A percentile compares a stretch with the other conserved stretches of the same genome.
These are phyloP conservation scores for Zygotorulaspora florentina DNA, from an alignment of 805 yeast genomes.

Conservation along the genomic window DNA sequence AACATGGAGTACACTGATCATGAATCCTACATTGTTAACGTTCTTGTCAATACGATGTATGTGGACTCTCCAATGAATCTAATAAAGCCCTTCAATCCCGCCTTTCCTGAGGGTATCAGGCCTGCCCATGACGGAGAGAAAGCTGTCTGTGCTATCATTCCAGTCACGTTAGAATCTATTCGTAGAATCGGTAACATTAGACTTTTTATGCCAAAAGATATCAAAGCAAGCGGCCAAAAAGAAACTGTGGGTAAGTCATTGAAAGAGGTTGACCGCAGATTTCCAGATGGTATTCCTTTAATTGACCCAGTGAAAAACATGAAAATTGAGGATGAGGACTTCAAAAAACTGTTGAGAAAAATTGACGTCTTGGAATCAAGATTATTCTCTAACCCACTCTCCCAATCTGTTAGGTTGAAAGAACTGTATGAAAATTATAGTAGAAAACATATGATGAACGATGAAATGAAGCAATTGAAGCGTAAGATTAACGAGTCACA, in stretches of 20 bases:
- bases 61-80: conserved; percentile 80
- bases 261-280: conserved; percentile 73
- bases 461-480: conserved; percentile 54
- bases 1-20: conserved; percentile 67
- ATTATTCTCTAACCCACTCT: conserved; percentile 62
- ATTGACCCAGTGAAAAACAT: conserved; percentile 88
- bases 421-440: conserved; percentile 64
- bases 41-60: conserved; percentile 71
- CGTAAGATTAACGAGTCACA: conserved; percentile 75
- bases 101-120: conserved; percentile 82
- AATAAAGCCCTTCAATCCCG: conserved; percentile 71
- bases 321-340: conserved; percentile 84
- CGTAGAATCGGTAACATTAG: conserved; percentile 74
- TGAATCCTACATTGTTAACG: conserved; percentile 84
- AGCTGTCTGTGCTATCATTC: conserved; percentile 70
- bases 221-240: conserved; percentile 59
- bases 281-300: conserved; percentile 87
- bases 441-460: conserved; percentile 57
- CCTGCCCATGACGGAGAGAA: conserved; percentile 75
- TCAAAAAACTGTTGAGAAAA: conserved; percentile 65
- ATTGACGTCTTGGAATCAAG: conserved; percentile 79
- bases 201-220: conserved; percentile 70
- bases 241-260: conserved; percentile 64
- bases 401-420: conserved; percentile 54
- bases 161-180: conserved; percentile 78